Conservation (phyloP, 83 land plant genomes). For the Thuja plicata region DNA sequence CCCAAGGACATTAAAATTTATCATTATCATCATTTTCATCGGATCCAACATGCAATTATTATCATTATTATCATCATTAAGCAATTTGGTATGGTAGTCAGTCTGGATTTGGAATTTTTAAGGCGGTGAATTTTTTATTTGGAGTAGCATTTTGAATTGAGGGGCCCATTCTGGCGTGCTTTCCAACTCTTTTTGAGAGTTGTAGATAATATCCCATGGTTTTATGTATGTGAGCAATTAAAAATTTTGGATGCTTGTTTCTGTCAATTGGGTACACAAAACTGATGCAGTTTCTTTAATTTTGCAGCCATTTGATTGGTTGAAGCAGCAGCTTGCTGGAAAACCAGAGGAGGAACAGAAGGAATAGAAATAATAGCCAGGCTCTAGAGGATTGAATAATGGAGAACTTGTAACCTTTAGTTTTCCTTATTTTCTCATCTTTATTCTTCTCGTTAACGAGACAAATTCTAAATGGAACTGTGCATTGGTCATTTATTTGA, state of each 20-base stretch:
- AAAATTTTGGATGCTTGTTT: background rate
- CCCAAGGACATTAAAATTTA: no score
- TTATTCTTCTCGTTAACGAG: background rate
- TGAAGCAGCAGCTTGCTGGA: constrained; percentile 38
- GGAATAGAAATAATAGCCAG: background rate
- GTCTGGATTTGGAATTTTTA: background rate
- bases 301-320: constrained; percentile 61
- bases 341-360: constrained; percentile 19
- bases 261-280: background rate
- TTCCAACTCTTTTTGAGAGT: background rate
- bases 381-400: background rate
- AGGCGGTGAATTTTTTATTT: background rate
- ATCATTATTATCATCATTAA: no score
- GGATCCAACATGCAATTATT: background rate
- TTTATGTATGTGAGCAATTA: background rate
- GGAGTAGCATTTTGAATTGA: background rate
- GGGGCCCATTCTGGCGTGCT: background rate
- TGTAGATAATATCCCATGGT: background rate
- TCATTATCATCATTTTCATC: no score
- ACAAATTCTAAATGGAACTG: background rate
- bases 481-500: background rate
- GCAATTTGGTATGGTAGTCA: background rate
- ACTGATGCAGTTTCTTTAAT: background rate
- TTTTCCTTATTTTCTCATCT: background rate
- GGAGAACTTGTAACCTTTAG: background rate